Evolutionary conservation across 169 alveolate species (phyloP).

Genomic region (Cyclospora cayetanensis): DNA sequence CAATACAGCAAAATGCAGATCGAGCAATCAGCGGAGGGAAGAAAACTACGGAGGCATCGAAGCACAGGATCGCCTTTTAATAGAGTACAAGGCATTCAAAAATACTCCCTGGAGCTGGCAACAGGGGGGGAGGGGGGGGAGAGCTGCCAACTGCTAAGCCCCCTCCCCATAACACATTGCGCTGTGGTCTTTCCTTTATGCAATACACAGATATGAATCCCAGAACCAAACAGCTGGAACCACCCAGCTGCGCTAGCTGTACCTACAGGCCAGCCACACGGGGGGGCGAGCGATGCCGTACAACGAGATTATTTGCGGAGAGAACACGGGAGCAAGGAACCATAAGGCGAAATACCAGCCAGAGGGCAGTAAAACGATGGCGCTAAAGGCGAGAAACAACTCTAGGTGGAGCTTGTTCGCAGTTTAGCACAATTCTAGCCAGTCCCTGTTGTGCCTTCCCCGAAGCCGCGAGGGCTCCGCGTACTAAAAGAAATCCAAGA

Average conservation of each 20-base stretch:
- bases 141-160: constrained; percentile 41
- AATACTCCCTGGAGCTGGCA: not conserved
- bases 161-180: constrained; percentile 66
- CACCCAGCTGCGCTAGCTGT: constrained; percentile 50
- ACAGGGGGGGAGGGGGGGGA: constrained; percentile 59
- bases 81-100: not conserved
- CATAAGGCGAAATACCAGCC: constrained; percentile 7
- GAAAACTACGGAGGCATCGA: not conserved
- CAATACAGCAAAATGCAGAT: not conserved
- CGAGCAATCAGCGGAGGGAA: not conserved
- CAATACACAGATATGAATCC: not conserved
- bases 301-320: constrained; percentile 3
- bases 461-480: constrained; percentile 60
- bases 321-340: not conserved
- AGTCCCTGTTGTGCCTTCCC: constrained; percentile 55
- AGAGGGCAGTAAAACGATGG: constrained; percentile 7
- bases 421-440: constrained; percentile 18
- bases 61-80: not conserved
- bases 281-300: constrained; percentile 61
- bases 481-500: no score
- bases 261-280: constrained; percentile 51
- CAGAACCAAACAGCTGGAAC: not conserved
- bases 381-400: not conserved
- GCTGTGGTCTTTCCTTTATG: constrained; percentile 10
- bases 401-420: not conserved